Conservation (phyloP, 1,139 yeast species). For the Debaryomycetaceae sp. region DNA sequence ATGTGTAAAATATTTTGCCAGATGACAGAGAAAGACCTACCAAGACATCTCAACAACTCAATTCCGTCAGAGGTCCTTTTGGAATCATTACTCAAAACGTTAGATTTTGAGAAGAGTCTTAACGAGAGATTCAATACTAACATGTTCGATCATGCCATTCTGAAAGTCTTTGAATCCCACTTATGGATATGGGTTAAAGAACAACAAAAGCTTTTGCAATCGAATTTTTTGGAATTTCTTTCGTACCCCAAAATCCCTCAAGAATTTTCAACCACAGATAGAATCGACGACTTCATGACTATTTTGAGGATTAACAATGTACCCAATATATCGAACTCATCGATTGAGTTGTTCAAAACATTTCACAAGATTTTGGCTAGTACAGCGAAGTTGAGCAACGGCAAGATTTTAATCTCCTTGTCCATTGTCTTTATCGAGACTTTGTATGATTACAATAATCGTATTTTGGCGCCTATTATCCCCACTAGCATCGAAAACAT, state of each 20-base stretch:
- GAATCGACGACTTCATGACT: conserved; percentile 24
- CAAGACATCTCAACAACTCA: conserved; percentile 21
- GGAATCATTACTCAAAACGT: conserved; percentile 31
- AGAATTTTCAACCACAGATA: conserved; percentile 26
- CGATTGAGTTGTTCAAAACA: conserved; percentile 79
- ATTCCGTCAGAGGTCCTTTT: conserved; percentile 57
- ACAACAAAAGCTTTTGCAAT: conserved; percentile 63
- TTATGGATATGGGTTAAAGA: conserved; percentile 82
- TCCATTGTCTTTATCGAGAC: conserved; percentile 65
- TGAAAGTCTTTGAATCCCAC: conserved; percentile 81
- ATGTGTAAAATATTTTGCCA: conserved; percentile 64
- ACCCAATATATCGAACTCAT: conserved; percentile 70
- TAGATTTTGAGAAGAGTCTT: conserved; percentile 74
- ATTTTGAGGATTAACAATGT: conserved; percentile 40
- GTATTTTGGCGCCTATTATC: conserved; percentile 58
- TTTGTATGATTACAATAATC: conserved; percentile 60
- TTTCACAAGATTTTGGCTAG: conserved; percentile 74
- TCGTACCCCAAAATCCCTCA: conserved; percentile 43
- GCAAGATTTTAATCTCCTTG: conserved; percentile 62
- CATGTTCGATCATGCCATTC: conserved; percentile 51
- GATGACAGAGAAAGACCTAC: conserved; percentile 65
- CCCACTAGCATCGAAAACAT: conserved; percentile 32
- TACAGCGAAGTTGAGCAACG: conserved; percentile 69
- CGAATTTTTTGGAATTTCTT: conserved; percentile 60
- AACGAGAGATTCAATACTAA: conserved; percentile 51